A percentile compares a stretch with the other conserved stretches of the same genome.
Evolutionary conservation across 495 filamentous ascomycete genomes (phyloP).

Genomic region (Neurospora tetrasperma): DNA sequence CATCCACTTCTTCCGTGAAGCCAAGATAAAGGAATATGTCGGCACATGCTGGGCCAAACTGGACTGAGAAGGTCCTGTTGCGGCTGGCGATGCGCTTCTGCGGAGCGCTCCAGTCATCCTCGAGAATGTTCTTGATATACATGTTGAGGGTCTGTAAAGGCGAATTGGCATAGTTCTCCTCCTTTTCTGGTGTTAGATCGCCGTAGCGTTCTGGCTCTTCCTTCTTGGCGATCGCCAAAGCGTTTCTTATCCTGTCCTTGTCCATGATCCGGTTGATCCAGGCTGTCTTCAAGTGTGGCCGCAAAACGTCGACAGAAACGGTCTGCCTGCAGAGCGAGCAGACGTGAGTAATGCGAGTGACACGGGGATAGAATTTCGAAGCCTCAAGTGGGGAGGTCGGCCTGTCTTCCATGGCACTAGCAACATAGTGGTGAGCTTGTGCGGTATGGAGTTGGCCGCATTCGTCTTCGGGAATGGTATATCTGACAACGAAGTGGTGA

Average conservation of each 20-base stretch:
- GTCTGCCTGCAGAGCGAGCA: constrained; percentile 42
- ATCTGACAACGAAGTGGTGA: constrained; percentile 22
- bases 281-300: constrained; percentile 40
- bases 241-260: constrained; percentile 37
- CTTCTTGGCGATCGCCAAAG: constrained; percentile 42
- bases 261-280: constrained; percentile 49
- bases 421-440: background rate
- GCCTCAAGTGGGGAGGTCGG: background rate
- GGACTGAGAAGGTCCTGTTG: constrained; percentile 63
- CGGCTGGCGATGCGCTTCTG: constrained; percentile 49
- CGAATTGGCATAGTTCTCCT: constrained; percentile 34
- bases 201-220: constrained; percentile 50
- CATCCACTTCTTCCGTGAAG: constrained; percentile 34
- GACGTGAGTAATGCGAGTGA: constrained; percentile 30
- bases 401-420: background rate
- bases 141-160: constrained; percentile 46
- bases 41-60: constrained; percentile 56
- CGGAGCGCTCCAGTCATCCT: constrained; percentile 22
- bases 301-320: constrained; percentile 36
- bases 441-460: constrained; percentile 4
- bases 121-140: constrained; percentile 54
- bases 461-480: constrained; percentile 3
- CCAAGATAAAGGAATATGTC: constrained; percentile 53
- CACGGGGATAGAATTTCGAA: constrained; percentile 20
- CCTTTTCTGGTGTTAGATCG: constrained; percentile 27